Evolutionary conservation across 2,329 filamentous ascomycete genomes (phyloP).

Genomic region (Orbilia javanica): DNA sequence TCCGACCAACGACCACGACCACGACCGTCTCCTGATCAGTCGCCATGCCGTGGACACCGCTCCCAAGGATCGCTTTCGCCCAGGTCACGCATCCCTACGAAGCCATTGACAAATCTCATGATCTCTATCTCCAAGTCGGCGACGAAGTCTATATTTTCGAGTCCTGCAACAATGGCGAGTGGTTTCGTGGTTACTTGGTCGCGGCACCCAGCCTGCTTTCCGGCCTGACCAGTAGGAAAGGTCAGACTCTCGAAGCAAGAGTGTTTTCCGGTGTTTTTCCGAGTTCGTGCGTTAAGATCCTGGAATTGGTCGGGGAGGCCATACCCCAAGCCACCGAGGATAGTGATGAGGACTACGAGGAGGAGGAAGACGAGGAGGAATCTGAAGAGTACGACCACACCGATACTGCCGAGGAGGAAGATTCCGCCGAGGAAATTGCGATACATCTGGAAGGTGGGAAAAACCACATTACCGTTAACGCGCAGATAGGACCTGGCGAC

Average conservation of each 20-base stretch:
- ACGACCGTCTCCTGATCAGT: conserved; percentile 61
- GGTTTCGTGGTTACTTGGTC: conserved; percentile 95
- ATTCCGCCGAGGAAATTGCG: conserved; percentile 61
- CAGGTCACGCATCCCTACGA: conserved; percentile 95
- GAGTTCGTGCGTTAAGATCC: conserved; percentile 90
- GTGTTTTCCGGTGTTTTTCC: conserved; percentile 99
- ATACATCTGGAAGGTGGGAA: conserved; percentile 57
- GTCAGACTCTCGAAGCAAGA: conserved; percentile 91
- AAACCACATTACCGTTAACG: conserved; percentile 52
- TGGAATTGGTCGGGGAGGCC: conserved; percentile 80
- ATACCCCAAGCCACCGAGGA: conserved; percentile 67
- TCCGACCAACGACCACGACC: neutral
- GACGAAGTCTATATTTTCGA: conserved; percentile 99
- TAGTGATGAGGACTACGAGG: conserved; percentile 69
- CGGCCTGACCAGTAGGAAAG: conserved; percentile 88
- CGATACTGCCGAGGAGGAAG: conserved; percentile 62
- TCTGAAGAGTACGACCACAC: conserved; percentile 64
- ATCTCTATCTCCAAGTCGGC: conserved; percentile 95
- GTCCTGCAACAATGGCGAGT: conserved; percentile 83
- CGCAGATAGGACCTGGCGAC: conserved; percentile 47
- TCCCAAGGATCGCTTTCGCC: conserved; percentile 97
- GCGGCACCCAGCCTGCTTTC: conserved; percentile 92
- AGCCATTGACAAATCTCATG: conserved; percentile 80
- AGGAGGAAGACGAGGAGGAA: conserved; percentile 66
- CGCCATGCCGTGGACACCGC: conserved; percentile 92